Evolutionary conservation across 2,329 filamentous ascomycete species (phyloP).

Genomic region (Arthrinium phaeospermum): DNA sequence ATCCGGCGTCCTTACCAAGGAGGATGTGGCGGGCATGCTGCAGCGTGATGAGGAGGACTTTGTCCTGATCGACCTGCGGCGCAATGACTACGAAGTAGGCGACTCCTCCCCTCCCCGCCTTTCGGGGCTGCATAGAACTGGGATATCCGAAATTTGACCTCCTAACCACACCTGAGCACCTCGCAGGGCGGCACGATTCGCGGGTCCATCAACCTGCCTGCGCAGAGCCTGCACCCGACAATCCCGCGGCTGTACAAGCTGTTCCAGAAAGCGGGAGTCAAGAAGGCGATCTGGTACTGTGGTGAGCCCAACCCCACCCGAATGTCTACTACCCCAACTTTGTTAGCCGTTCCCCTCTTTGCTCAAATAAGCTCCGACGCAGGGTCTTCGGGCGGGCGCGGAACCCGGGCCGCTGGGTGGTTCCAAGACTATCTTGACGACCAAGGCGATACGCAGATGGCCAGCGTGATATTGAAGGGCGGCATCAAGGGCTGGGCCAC

Average conservation of each 20-base stretch:
- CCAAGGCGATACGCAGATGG: conserved; percentile 45
- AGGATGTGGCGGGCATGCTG: background rate
- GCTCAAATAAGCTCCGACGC: background rate
- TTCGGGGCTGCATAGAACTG: background rate
- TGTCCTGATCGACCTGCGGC: conserved; percentile 47
- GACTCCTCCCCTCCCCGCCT: conserved; percentile 7
- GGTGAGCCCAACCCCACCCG: conserved; percentile 39
- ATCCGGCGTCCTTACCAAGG: background rate
- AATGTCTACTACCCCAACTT: too few relatives aligned
- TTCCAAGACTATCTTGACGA: conserved; percentile 57
- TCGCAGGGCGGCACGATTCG: conserved; percentile 60
- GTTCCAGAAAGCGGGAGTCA: conserved; percentile 47
- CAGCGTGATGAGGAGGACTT: conserved; percentile 30
- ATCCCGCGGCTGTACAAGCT: conserved; percentile 49
- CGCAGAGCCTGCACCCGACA: conserved; percentile 50
- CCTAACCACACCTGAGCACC: conserved; percentile 15
- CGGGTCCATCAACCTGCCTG: conserved; percentile 58
- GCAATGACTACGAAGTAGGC: conserved; percentile 47
- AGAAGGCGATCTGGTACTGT: conserved; percentile 54
- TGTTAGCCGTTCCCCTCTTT: too few relatives aligned
- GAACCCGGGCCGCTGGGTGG: conserved; percentile 60
- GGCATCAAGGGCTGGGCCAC: conserved; percentile 62
- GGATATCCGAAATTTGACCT: background rate
- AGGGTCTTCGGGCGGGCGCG: conserved; percentile 62
- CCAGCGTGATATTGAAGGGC: conserved; percentile 55